Evolutionary conservation across 805 yeast species (phyloP).

Genomic region (Lipomyces yamadae): DNA sequence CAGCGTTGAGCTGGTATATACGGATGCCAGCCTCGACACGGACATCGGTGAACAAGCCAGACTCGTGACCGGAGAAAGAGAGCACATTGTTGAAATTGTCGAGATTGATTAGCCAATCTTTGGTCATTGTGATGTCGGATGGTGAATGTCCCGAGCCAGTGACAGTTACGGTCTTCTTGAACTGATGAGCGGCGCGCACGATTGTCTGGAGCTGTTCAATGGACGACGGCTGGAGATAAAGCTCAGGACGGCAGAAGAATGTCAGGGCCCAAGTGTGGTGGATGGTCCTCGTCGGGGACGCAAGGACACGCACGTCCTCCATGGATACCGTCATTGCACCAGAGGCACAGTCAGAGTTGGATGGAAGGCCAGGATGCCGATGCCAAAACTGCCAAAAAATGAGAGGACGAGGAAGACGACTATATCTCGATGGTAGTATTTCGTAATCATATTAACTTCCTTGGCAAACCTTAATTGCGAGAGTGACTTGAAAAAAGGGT

Average conservation of each 20-base stretch:
- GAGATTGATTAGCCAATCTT: slow-evolving; percentile 84
- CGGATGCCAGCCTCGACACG: slow-evolving; percentile 95
- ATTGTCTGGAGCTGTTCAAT: slow-evolving; percentile 71
- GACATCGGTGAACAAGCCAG: slow-evolving; percentile 80
- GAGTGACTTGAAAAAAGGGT: background rate
- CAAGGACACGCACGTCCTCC: slow-evolving; percentile 40
- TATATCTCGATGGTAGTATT: background rate
- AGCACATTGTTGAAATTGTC: slow-evolving; percentile 72
- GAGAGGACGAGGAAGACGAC: background rate
- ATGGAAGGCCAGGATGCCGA: background rate
- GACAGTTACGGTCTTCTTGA: slow-evolving; percentile 70
- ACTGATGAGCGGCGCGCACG: slow-evolving; percentile 65
- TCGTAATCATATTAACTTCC: background rate
- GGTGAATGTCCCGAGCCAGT: slow-evolving; percentile 98
- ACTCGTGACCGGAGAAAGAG: slow-evolving; percentile 52
- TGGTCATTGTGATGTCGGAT: slow-evolving; percentile 83
- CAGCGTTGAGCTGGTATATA: slow-evolving; percentile 71
- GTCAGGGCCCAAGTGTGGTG: slow-evolving; percentile 93
- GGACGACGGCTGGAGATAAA: slow-evolving; percentile 75
- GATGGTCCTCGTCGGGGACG: slow-evolving; percentile 49
- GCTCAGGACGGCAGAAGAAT: slow-evolving; percentile 73
- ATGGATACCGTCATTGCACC: slow-evolving; percentile 3
- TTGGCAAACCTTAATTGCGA: background rate
- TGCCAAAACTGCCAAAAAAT: background rate
- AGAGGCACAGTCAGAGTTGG: background rate